These are phyloP conservation scores for Boletus mariae DNA, from an alignment of 1,284 basidiomycete genomes.

Conservation along the genomic window DNA sequence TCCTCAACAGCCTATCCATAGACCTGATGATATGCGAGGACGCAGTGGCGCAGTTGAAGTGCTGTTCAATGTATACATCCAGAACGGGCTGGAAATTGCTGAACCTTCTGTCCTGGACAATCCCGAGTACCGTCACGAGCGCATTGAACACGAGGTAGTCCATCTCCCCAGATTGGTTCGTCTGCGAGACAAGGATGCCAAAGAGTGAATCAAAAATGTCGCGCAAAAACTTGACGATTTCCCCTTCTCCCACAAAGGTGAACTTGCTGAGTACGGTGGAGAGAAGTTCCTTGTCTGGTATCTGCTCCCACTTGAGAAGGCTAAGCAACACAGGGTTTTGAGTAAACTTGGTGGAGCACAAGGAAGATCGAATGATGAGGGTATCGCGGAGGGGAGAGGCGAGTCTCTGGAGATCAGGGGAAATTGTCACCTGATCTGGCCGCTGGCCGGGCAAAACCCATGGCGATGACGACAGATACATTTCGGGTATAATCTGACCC, in stretches of 20 bases:
- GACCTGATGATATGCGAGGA: constrained; percentile 81
- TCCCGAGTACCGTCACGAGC: constrained; percentile 85
- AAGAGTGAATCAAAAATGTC: constrained; percentile 94
- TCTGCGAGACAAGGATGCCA: constrained; percentile 75
- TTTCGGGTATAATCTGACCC: constrained; percentile 51
- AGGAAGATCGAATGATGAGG: constrained; percentile 80
- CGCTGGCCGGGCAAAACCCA: constrained; percentile 54
- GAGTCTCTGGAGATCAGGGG: constrained; percentile 60
- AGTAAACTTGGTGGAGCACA: constrained; percentile 91
- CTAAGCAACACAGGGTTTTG: constrained; percentile 86
- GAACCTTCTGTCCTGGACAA: constrained; percentile 93
- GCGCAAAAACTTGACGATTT: constrained; percentile 92
- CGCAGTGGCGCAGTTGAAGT: constrained; percentile 79
- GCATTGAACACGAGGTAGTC: constrained; percentile 88
- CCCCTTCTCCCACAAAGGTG: constrained; percentile 88
- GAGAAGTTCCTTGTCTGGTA: constrained; percentile 64
- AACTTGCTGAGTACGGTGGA: constrained; percentile 80
- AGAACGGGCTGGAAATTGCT: constrained; percentile 92
- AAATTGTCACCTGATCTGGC: constrained; percentile 55
- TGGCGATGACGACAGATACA: constrained; percentile 69
- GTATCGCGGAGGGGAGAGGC: constrained; percentile 75
- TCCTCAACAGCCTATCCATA: constrained; percentile 79
- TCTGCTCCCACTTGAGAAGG: constrained; percentile 81
- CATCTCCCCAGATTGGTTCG: constrained; percentile 76
- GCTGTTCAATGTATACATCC: constrained; percentile 88